Base-by-base conservation (phyloP, 2,329 filamentous ascomycete genomes). In the Aspergillus melleus region DNA sequence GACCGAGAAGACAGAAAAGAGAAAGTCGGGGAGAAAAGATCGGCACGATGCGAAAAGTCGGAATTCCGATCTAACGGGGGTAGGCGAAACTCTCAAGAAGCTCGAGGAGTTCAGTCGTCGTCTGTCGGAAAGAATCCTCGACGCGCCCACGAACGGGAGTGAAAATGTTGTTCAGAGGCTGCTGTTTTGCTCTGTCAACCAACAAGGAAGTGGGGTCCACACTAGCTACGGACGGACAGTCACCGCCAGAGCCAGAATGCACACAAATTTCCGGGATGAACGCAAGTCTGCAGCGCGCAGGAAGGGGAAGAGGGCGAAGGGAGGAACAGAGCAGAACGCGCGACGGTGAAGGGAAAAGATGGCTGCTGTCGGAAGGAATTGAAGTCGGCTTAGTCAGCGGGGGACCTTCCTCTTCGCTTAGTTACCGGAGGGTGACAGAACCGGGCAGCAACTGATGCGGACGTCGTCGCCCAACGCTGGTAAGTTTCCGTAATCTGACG, bases 301-400 rank as follows among this genome's bases (percentile, higher is more conserved):
- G 59, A 49, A 52, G 54, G 32, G 22, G 54, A 61, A 59, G 52
- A 50, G 55, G 47, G 16, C 46, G 44, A 42, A 52, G 49, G 32
- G 58, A 60, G 58, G 59, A 62, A 57, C 36, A n/a, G 64, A 57
- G 49, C 57, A 58, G 52, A 55, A 65, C 59, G 59, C 60, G 61
- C 55, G 52, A 57, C 50, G 44, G 53, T 59, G 55, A 55, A 63
- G 57, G 58, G 53, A 63, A 62, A 59, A 67, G 61, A 65, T 66
- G 68, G 61, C n/a, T 46, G 54, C 29, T 55, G 29, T 36, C 42
- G 42, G 47, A 39, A 59, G 54, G 42, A 42, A 60, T 32, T 42
- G 36, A 42, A 49, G 39, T 39, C 32, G 51, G 57, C 36, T 54
- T 49, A 59, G 57, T 51, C 49, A 51, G 49, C 12, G 24, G 29